These are phyloP conservation scores for Syzygium grande DNA, from an alignment of 345 rosid species.

Conservation along the genomic window DNA sequence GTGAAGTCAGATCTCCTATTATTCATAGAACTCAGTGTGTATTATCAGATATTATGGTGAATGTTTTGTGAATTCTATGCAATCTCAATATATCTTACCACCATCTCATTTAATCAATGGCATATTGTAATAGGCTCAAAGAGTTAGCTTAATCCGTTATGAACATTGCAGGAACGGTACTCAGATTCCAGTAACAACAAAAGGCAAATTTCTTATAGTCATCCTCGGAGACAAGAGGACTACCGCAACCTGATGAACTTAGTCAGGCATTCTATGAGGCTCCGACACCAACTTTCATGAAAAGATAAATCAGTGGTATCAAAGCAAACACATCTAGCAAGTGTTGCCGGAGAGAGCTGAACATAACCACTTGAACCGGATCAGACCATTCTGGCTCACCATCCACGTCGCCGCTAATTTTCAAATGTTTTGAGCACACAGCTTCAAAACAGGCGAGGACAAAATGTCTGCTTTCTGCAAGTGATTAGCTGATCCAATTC, in stretches of 20 bases:
- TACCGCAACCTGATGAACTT: neutral
- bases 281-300: neutral
- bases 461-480: neutral
- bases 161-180: neutral
- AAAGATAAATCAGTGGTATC: neutral
- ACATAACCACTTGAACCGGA: neutral
- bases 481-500: neutral
- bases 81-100: neutral
- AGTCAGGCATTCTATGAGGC: neutral
- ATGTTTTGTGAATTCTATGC: neutral
- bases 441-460: neutral
- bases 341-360: neutral
- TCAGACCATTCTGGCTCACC: neutral
- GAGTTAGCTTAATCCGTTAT: neutral
- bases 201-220: neutral
- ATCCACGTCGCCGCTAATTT: neutral
- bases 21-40: neutral
- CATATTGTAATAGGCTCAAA: neutral
- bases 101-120: neutral
- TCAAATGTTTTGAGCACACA: neutral
- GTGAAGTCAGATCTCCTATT: neutral
- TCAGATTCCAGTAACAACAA: neutral
- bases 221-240: neutral
- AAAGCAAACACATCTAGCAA: neutral
- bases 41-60: neutral